Conservation (phyloP, 140 eudicot species). For the Flaveria floridana region DNA sequence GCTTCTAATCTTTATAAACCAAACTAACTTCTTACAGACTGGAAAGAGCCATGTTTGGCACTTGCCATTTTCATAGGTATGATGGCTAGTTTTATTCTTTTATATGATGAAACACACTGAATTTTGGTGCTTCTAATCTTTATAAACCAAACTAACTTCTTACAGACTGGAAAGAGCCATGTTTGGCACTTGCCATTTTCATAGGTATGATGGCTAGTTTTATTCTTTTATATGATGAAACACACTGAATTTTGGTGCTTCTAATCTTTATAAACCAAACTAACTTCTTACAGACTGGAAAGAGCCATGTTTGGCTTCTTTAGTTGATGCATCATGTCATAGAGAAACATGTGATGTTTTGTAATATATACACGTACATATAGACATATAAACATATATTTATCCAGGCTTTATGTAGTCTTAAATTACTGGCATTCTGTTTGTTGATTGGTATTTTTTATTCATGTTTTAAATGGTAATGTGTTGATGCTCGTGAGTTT, state of each 20-base stretch:
- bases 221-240: no score
- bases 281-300: no score
- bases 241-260: no score
- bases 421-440: not conserved
- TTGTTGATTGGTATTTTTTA: not conserved
- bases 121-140: no score
- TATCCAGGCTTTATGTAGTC: not conserved
- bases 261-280: no score
- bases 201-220: not conserved
- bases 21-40: no score
- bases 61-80: slow-evolving; percentile 19
- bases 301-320: not conserved
- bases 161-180: not conserved
- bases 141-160: no score
- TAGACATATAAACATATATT: not conserved
- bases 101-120: no score
- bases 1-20: no score
- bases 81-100: no score
- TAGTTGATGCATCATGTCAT: not conserved
- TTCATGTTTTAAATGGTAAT: not conserved
- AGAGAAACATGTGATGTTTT: slow-evolving; percentile 7
- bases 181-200: slow-evolving; percentile 27
- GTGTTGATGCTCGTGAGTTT: not conserved
- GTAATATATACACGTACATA: not conserved
- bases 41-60: slow-evolving; percentile 11